phyloP scores from a whole-genome alignment of 2,329 filamentous ascomycete species.

The Scedosporium minutisporum region DNA sequence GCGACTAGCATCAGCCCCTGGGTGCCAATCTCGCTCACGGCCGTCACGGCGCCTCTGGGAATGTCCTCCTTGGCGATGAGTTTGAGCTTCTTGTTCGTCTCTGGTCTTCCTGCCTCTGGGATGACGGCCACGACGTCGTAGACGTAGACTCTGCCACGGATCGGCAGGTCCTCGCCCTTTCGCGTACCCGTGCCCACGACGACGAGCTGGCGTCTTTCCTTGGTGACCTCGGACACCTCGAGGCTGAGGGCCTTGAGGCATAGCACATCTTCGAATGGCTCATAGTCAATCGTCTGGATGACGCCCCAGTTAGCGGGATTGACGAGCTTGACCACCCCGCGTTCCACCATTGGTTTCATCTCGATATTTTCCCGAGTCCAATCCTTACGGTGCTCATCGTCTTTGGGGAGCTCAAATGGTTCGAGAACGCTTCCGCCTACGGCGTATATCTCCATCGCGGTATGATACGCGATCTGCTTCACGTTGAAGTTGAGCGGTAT shows the following conservation, averaged over 20 bases:
- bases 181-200: slow-evolving; percentile 76
- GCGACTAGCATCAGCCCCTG: slow-evolving; percentile 84
- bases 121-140: slow-evolving; percentile 90
- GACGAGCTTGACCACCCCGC: slow-evolving; percentile 67
- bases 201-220: slow-evolving; percentile 74
- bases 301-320: slow-evolving; percentile 68
- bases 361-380: slow-evolving; percentile 63
- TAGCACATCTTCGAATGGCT: slow-evolving; percentile 66
- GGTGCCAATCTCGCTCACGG: slow-evolving; percentile 72
- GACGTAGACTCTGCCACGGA: slow-evolving; percentile 76
- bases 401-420: slow-evolving; percentile 74
- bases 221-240: slow-evolving; percentile 83
- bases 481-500: slow-evolving; percentile 61
- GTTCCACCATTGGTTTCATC: slow-evolving; percentile 57
- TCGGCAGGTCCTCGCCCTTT: slow-evolving; percentile 84
- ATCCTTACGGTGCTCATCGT: slow-evolving; percentile 74
- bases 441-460: slow-evolving; percentile 64
- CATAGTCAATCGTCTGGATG: slow-evolving; percentile 67
- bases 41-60: slow-evolving; percentile 81
- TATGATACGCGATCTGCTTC: slow-evolving; percentile 66
- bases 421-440: slow-evolving; percentile 59
- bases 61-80: slow-evolving; percentile 84
- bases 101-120: slow-evolving; percentile 73
- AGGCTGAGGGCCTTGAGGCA: slow-evolving; percentile 76
- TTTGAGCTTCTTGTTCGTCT: slow-evolving; percentile 79